Base-by-base conservation (phyloP, 352 stramenopile species). In the Phytophthora hybrid region DNA sequence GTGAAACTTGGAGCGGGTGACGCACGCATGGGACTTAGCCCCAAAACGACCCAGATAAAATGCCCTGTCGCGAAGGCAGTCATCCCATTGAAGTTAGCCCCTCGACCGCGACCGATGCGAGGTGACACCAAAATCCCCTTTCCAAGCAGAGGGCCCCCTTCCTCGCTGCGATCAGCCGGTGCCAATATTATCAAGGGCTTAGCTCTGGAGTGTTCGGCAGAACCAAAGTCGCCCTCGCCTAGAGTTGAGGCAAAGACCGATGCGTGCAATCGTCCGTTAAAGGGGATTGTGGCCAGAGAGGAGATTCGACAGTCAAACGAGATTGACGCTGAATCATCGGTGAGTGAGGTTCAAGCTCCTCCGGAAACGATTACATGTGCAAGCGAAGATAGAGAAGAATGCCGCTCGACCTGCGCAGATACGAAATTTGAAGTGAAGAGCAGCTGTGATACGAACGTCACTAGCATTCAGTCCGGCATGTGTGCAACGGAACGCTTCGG, bases 41-140 rank as follows among this genome's bases (percentile, higher is more conserved):
- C 18, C 5, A 69, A 32, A 21, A 56, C 62, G 7, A 4, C 41
- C 26, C 31, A 49, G 44, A 46, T n/a, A 16, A 46, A 46, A 46
- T 5, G 13, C 13, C 13, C 18, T n/a, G 39, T 18, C 39, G 39
- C 13, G 13, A 46, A 46, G 39, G 13, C 39, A 46, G 18, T n/a
- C 14, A 16, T 46, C 7, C 5, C 52, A 39, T 29, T 67, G n/a
- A 41, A 37, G 54, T 14, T 61, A 9, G 39, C 23, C 26, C 56
- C 67, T 11, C 74, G 75, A 0, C 66, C 78, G 26, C 74, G 78
- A 32, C 72, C 73, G 7, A 19, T 32, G 16, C 49, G 71, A 60
- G 71, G 78, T 18, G 66, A 74, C 52, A 80, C 67, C 55, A 84
- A 84, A 59, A 84, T 84, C 6, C 78, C 75, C 26, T 69, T 76